Base-by-base conservation (phyloP, 2,329 filamentous ascomycete genomes). In the Cordyceps pruinosa region DNA sequence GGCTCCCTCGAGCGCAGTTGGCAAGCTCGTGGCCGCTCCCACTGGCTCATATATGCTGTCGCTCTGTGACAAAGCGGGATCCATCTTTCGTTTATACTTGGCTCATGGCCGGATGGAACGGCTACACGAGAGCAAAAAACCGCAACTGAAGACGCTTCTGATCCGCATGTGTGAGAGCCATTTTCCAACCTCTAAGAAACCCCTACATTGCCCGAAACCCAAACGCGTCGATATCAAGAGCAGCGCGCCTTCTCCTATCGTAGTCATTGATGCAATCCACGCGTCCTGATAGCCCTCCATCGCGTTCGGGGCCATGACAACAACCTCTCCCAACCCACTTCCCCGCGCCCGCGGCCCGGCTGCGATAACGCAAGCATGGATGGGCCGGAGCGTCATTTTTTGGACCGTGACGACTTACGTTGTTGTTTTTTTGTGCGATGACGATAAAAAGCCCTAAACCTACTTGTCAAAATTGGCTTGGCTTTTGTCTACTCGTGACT, bases 291-390 rank as follows among this genome's bases (percentile, higher is more conserved):
- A n/a, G 28, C 21, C 19, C 25, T 44, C 21, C 25, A 53, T 53
- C 50, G 50, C 50, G 39, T 53, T n/a, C 41, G 37, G 25, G 32
- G 51, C 51, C 21, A 23, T 55, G 32, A 55, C 41, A 10, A 37
- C 32, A 30, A 13, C 44, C 39, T n/a, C 39, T n/a, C 5, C 51
- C 25, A 55, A 25, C 52, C 52, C 52, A 55, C 52, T 55, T 48
- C 52, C 52, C 52, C 52, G 42, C 52, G 52, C 42, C 25, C 23
- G 41, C 34, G 13, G 13, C 15, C 34, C 13, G 41, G 41, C 23
- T 23, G 30, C 19, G 52, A 55, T 55, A 55, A 55, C 52, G 34
- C 42, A 47, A 28, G n/a, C n/a, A n/a, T n/a, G n/a, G n/a, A n/a
- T 9, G 28, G 23, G 32, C 32, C 52, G 21, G 39, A 47, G 28